Conservation (phyloP, 495 filamentous ascomycete species). For the Niebla homalea region DNA sequence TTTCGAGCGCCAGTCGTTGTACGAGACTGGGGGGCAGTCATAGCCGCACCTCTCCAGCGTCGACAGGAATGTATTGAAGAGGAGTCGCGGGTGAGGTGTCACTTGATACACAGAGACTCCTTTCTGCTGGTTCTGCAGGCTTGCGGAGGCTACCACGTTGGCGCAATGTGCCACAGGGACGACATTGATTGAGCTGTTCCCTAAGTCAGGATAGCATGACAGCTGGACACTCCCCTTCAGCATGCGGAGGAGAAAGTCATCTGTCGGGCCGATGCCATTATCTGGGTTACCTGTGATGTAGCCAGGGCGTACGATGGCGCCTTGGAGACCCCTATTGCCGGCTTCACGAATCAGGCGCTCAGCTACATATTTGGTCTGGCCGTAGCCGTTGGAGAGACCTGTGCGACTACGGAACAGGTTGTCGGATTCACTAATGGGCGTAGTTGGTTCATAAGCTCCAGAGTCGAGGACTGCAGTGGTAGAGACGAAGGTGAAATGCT, state of each 20-base stretch:
- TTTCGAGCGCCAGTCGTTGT: conserved; percentile 37
- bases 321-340: conserved; percentile 59
- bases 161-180: conserved; percentile 82
- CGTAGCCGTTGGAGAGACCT: conserved; percentile 73
- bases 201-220: conserved; percentile 52
- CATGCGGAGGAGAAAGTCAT: conserved; percentile 88
- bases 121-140: conserved; percentile 37
- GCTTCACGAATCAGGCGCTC: conserved; percentile 77
- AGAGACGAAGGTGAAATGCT: conserved; percentile 70
- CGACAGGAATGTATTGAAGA: conserved; percentile 64
- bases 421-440: conserved; percentile 50
- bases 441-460: conserved; percentile 42
- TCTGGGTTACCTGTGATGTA: conserved; percentile 55
- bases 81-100: conserved; percentile 66
- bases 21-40: conserved; percentile 36
- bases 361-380: conserved; percentile 74
- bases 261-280: conserved; percentile 39
- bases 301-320: conserved; percentile 69
- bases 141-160: conserved; percentile 58
- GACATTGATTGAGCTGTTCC: conserved; percentile 73
- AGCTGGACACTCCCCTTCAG: conserved; percentile 83
- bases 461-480: conserved; percentile 78
- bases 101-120: conserved; percentile 55
- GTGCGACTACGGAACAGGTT: conserved; percentile 44
- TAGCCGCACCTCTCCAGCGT: conserved; percentile 68